Evolutionary conservation across 257 asterid species (phyloP), one percentile per base, ranked within the genome.

Genomic region (Ophiorrhiza pumila): DNA sequence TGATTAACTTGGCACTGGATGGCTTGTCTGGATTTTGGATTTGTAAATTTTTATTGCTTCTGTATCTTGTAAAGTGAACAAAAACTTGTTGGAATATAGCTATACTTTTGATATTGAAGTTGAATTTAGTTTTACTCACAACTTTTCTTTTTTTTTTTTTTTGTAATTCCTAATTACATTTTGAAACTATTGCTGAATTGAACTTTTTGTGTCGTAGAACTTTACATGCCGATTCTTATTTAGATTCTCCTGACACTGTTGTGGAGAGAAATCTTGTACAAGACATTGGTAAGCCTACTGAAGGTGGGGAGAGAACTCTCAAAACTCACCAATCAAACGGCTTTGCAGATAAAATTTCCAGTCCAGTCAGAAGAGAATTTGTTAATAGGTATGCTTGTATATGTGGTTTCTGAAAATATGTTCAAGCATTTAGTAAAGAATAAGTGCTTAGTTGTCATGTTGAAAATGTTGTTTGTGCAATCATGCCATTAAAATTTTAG

Each of bases 331-430:
- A 79, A 65, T 70, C 77, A 45, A 86, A 77, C 41, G 72, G 72
- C 76, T 74, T 53, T 20, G 45, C 73, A 56, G 89, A 86, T 71
- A 89, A 79, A 78, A 77, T 79, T 71, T 73, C 81, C 18, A 78
- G 83, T 78, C 84, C 89, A 64, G 76, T 81, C 65, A 75, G 85
- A 79, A 79, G 88, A 83, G 91, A 85, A 61, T 60, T 78, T 76
- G 75, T 76, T 60, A 80, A 72, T 85, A 90, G 90, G 96, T 88
- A 71, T 57, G 76, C 58, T 65, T 67, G 53, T 65, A 58, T 63
- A 50, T 43, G 58, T 29, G 57, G 53, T 60, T 55, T 58, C 68
- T 20, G 60, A 34, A n/a, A n/a, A 46, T 73, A 13, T 66, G 43
- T 20, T 9, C 31, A 27, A 7, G 22, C 56, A 58, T 79, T n/a